Evolutionary conservation across 1,284 basidiomycete species (phyloP), one percentile per base, ranked within the genome.

Genomic region (Stygiomarasmius scandens): DNA sequence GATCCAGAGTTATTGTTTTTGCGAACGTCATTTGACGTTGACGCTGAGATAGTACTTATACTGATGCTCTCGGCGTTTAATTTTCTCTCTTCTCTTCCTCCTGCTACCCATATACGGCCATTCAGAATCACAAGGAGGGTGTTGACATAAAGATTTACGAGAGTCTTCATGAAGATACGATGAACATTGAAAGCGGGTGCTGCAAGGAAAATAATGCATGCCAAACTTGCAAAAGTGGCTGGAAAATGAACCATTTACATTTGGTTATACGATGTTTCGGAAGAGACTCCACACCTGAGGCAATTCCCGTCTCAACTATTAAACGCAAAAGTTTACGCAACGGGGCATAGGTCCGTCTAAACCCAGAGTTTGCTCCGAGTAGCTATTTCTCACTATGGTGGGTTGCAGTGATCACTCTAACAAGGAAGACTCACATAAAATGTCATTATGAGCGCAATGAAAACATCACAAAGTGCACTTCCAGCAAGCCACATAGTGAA

Each of bases 61-160:
- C 12, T 5, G 29, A 32, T 12, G 12, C 29, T 41, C n/a, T 41
- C 38, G 5, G 38, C 38, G 16, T 41, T 16, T 19, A 41, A 41
- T 41, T 16, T 12, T 19, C 4, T 20, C 49, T 49, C 19, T 19
- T 54, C 52, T 29, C 52, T 41, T 20, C 54, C 44, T 24, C 58
- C 49, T 23, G 48, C 47, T 20, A 59, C 32, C 43, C 54, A 47
- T n/a, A 55, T 47, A 65, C 69, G 49, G 63, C 68, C 43, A 22
- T 54, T 54, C 16, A 54, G 44, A 29, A 54, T 34, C 43, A 54
- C 16, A 9, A 75, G 54, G 3, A 74, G 61, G 51, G 67, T 71
- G 59, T 75, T 74, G 14, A 67, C 64, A 56, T 74, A 74, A 16
- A 74, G 60, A 60, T 74, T 74, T 25, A 68, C 65, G n/a, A 72